These are phyloP conservation scores for Kodamaea alishanica DNA, from an alignment of 1,139 yeast genomes.

Conservation along the genomic window DNA sequence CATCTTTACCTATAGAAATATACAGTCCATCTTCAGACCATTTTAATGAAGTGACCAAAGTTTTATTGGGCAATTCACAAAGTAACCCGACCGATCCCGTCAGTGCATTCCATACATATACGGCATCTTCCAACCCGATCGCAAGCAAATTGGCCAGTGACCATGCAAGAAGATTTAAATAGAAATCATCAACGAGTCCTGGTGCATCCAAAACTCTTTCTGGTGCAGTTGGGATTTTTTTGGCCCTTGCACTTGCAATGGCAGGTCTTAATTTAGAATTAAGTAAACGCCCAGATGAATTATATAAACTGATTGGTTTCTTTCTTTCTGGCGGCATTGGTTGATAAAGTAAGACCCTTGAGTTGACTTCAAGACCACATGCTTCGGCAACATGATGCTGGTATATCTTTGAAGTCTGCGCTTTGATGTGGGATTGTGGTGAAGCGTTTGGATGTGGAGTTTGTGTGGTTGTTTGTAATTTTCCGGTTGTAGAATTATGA, in stretches of 20 bases:
- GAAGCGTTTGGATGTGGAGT: conserved; percentile 47
- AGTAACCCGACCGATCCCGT: conserved; percentile 75
- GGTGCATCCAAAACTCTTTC: conserved; percentile 96
- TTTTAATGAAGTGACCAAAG: conserved; percentile 65
- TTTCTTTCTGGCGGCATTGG: conserved; percentile 80
- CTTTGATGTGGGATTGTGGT: conserved; percentile 56
- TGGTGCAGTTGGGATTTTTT: conserved; percentile 84
- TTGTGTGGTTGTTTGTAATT: conserved; percentile 29
- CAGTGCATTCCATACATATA: conserved; percentile 91
- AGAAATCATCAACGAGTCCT: conserved; percentile 88
- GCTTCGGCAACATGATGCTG: conserved; percentile 91
- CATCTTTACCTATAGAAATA: conserved; percentile 77
- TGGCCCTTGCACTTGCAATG: conserved; percentile 49
- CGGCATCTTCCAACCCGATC: conserved; percentile 79
- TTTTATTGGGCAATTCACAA: conserved; percentile 53
- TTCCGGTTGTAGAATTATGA: conserved; percentile 39
- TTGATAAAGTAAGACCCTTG: conserved; percentile 81
- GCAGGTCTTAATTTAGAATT: conserved; percentile 38
- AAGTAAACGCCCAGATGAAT: conserved; percentile 9
- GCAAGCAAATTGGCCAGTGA: conserved; percentile 80
- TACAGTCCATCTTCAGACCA: conserved; percentile 95
- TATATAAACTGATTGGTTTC: conserved; percentile 50
- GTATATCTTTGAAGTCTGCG: conserved; percentile 68
- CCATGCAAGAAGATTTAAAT: conserved; percentile 86
- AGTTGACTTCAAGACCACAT: conserved; percentile 83